Evolutionary conservation across 106 monocot species (phyloP), one percentile per base, ranked within the genome.

Genomic region (Posidonia australis): DNA sequence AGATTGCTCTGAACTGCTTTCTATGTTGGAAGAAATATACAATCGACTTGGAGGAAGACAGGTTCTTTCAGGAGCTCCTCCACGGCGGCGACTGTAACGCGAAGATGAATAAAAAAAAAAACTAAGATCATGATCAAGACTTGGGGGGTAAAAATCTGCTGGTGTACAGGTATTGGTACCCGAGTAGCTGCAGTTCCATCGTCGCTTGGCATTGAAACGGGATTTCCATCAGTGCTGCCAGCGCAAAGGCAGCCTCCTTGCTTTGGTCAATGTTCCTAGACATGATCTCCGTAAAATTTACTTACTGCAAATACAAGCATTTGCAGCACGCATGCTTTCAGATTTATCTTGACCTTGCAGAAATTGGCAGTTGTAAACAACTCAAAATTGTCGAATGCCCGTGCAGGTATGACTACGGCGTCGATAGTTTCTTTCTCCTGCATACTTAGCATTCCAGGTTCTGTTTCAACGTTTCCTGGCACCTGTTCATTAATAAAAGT

Each of bases 251-350:
- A 0, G 89, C 74, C 61, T 89, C 93, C 63, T 86, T 93, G 10
- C 76, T 25, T 56, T 70, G 77, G 0, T 77, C 42, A 19, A 86
- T 62, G 58, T 77, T 83, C 60, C 74, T 86, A 6, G 73, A 70
- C 93, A 93, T 89, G 57, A 93, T 93, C 41, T 83, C 81, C 9
- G 86, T 83, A 32, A 88, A 93, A 83, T 93, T 89, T 24, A 93
- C 93, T 70, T 89, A 93, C 93, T 93, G 60, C 16, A 77, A n/a
- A n/a, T n/a, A 68, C 47, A 70, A 63, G 28, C 22, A 27, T 16
- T 55, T 43, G 31, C 18, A 60, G n/a, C 5, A 24, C 44, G 13
- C 26, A 46, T 19, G 46, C 26, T 44, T 52, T 16, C n/a, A n/a
- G n/a, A n/a, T n/a, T n/a, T n/a, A n/a, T n/a, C n/a, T n/a, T n/a